Evolutionary conservation across 2,329 filamentous ascomycete species (phyloP), one percentile per base, ranked within the genome.

Genomic region (Ophiosphaerella herpotricha): DNA sequence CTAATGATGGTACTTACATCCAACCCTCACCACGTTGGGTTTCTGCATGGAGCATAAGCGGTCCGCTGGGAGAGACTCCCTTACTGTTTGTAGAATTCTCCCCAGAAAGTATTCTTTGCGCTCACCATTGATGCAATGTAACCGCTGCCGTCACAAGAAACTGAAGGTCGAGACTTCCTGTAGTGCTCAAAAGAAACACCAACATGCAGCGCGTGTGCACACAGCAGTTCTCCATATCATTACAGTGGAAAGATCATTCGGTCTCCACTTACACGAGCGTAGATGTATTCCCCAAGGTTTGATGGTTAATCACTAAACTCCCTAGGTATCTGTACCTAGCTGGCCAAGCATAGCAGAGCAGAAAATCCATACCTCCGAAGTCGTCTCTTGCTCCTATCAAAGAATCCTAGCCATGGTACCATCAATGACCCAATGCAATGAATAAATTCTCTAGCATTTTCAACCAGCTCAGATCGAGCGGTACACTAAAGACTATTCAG

Each of bases 181-280:
- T 21, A 65, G 54, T 65, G 62, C n/a, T 65, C 62, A 21, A 65
- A 65, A 39, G 58, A 65, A 29, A 49, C 54, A 34, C 62, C 62
- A 29, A 45, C 52, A 31, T 65, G 62, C 41, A 54, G 42, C 32
- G 52, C 53, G n/a, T 65, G 62, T 47, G 57, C 52, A 16, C 43
- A 57, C 14, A 65, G 55, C 16, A 50, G 55, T 4, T 48, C 57
- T 6, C 44, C 54, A 36, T 65, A 60, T 9, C 62, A 65, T 32
- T 65, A 65, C 36, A 64, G 58, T 33, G 62, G 62, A 12, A 63
- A 63, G 35, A 54, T 63, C 13, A 36, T 55, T 18, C 60, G 62
- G 43, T 65, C 62, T 33, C 62, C 60, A 2, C 43, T 65, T n/a
- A 65, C 62, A 21, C 51, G 62, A 55, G 60, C 50, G 55, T 58